Base-by-base conservation (phyloP, 2,329 filamentous ascomycete species). In the Pseudogymnoascus destructans region DNA sequence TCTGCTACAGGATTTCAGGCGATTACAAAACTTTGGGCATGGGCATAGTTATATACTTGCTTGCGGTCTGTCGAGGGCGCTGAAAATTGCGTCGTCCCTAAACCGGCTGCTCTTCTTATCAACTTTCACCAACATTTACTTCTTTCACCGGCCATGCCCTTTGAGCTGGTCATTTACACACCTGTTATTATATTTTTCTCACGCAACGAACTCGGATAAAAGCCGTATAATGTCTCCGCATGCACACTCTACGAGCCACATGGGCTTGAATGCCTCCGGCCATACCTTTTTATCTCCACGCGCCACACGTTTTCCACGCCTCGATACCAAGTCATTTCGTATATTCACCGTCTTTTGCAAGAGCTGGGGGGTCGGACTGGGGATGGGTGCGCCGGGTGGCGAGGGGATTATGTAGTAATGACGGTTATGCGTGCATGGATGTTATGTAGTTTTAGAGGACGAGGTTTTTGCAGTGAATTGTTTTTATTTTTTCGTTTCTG, bases 321-420 rank as follows among this genome's bases (percentile, higher is more conserved):
- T 52, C 46, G 46, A 52, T 52, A 52, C 46, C 46, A 52, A 30
- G 46, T 52, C 46, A 25, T 52, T 52, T 52, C 46, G 25, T 52
- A 52, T 52, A 52, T 52, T 52, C 46, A 52, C 46, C 46, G 46
- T 52, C 46, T 52, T 52, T 52, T 52, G 46, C 25, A 52, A 52
- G 46, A 52, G 46, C 46, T 52, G 46, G 46, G 46, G 46, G 23
- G 25, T 52, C 25, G 46, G 46, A 52, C 11, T 30, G 25, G 46
- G 42, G 46, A 5, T 30, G 46, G 23, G 8, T 27, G 42, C 23
- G 42, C 21, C 21, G 23, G 21, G 21, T n/a, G 2, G 42, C 3
- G 4, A 15, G 9, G 23, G 42, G 42, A 6, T 27, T 17, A 49
- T 49, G 42, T 49, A 49, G 42, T 49, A 49, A 49, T 49, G 42